Evolutionary conservation across 2,329 filamentous ascomycete genomes (phyloP).

Genomic region (Colletotrichum sp.): DNA sequence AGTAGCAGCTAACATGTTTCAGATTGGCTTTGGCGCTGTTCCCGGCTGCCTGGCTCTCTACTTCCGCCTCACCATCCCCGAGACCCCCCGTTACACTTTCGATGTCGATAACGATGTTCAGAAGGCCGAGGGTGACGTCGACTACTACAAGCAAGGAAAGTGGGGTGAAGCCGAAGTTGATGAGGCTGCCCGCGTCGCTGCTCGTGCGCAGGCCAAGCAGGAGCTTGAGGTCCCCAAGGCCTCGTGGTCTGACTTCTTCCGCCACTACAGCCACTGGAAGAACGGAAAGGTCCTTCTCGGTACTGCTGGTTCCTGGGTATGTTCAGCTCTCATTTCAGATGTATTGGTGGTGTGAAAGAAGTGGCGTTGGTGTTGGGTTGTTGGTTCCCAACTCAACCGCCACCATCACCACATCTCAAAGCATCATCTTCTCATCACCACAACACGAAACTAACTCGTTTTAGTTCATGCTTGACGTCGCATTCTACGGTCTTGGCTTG

Average conservation of each 20-base stretch:
- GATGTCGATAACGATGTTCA: constrained; percentile 78
- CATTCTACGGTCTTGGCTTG: constrained; percentile 73
- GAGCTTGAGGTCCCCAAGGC: constrained; percentile 72
- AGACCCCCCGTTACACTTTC: constrained; percentile 88
- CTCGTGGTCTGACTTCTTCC: constrained; percentile 73
- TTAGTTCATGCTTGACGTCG: constrained; percentile 70
- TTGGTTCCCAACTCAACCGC: too few species aligned
- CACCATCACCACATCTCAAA: background rate
- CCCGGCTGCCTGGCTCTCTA: constrained; percentile 79
- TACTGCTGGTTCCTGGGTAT: constrained; percentile 76
- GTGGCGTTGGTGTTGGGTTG: background rate
- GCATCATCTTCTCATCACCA: background rate
- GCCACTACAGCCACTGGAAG: constrained; percentile 74
- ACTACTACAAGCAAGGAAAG: constrained; percentile 75
- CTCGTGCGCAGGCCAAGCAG: constrained; percentile 57
- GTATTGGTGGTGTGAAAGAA: fast-evolving
- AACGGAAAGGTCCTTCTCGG: constrained; percentile 76
- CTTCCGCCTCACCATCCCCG: constrained; percentile 78
- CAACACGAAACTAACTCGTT: background rate
- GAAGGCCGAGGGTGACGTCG: constrained; percentile 74
- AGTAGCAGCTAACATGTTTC: background rate
- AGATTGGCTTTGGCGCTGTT: constrained; percentile 66
- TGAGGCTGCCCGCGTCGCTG: constrained; percentile 66
- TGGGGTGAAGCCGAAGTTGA: constrained; percentile 65
- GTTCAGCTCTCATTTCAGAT: background rate